Base-by-base conservation (phyloP, 169 alveolate species). In the Cryptosporidium ubiquitum region DNA sequence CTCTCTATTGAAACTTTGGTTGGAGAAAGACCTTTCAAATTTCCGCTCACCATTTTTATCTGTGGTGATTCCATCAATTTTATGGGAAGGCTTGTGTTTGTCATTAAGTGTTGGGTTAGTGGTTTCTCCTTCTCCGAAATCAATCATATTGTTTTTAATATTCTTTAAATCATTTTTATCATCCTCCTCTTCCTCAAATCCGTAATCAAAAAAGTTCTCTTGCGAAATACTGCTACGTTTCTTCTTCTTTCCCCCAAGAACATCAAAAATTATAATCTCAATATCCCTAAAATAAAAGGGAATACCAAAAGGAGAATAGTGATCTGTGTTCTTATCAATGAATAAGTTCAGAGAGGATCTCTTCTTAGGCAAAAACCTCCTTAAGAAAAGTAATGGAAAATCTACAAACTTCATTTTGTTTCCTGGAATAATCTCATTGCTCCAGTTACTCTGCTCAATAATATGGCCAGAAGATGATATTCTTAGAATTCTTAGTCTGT, bases 271-370 rank as follows among this genome's bases (percentile, higher is more conserved):
- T 3, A 89, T 91, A 6, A 92, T 91, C 49, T 92, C 91, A 44
- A 92, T 39, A 49, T 92, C 71, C 1, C 68, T 58, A n/a, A 92
- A 85, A 23, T 64, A 55, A 68, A 92, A 74, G 14, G 94, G 93
- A 33, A 92, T 86, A n/a, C 89, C 71, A 52, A 92, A 92, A 40
- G 89, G 91, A 33, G 91, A 71, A 20, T 84, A 91, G 58, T 75
- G 84, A 3, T 69, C 44, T 5, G 93, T 86, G 75, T 89, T 89
- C 20, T 92, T 92, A 44, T 85, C 68, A 16, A 92, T 79, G 31
- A 92, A 92, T 20, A 92, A 64, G 18, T 92, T 91, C 3, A 92
- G 71, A 18, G 94, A 92, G 9, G 94, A 92, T n/a, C 86, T 68
- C 20, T 44, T 31, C 33, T 84, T 70, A 31, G 92, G 93, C 64